Base-by-base conservation (phyloP, 257 asterid genomes). In the Fraxinus quadrangulata region DNA sequence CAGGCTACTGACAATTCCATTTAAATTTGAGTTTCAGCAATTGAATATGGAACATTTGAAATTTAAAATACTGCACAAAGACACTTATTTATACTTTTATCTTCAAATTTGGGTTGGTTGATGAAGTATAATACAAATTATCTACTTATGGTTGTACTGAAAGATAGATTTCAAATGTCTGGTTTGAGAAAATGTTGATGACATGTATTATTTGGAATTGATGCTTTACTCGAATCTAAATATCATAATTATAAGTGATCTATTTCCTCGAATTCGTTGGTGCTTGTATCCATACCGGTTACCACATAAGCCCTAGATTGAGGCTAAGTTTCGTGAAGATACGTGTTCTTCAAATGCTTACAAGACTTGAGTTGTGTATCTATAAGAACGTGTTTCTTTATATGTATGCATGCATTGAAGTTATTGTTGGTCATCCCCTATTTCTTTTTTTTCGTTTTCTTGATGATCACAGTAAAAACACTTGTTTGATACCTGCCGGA, bases 1-100 rank as follows among this genome's bases (percentile, higher is more conserved):
- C 37, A 34, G 77, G 68, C 68, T 17, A 31, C n/a, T 33, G 56
- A 70, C 42, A 3, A 5, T 73, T 47, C 77, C 26, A 31, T 72
- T 34, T 34, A 42, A 65, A 39, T 40, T 66, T 66, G 31, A 51
- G 77, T 30, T 28, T 17, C 24, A 31, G 33, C 33, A 31, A 31
- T 31, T 31, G 33, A 31, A 31, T 31, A 3, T 31, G 33, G 5
- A 31, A 31, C 33, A 31, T 31, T 31, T 31, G 33, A 31, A 31
- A 31, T 31, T 31, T 31, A 31, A 31, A 31, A 31, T 31, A 31
- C 33, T 31, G 33, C 4, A 31, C 33, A 31, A 31, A 31, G 33
- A 31, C 33, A 2, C 33, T 31, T 31, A 4, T 31, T 31, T 40
- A 40, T 75, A 14, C 5, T 42, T 16, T 34, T 34, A 16, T 47